Conservation (phyloP, 345 rosid species). For the Mangifera indica region DNA sequence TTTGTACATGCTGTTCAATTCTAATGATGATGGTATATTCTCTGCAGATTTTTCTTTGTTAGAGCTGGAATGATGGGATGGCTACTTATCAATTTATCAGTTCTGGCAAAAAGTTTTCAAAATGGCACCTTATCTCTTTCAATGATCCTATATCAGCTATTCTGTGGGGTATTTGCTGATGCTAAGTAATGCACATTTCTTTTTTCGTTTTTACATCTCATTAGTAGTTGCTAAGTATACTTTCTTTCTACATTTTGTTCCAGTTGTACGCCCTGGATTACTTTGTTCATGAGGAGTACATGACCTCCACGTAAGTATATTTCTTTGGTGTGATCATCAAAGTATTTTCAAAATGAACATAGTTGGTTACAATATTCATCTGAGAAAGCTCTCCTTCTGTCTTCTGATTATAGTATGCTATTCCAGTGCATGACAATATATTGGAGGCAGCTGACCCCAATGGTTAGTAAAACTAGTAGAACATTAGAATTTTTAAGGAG, state of each 20-base stretch:
- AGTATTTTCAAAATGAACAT: neutral
- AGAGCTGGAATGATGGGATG: slow-evolving; percentile 99
- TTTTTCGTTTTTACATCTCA: neutral
- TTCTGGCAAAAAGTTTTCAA: slow-evolving; percentile 67
- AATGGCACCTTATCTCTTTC: slow-evolving; percentile 53
- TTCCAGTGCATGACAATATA: neutral
- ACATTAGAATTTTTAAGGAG: too few species aligned
- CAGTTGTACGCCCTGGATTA: slow-evolving; percentile 83
- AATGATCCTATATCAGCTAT: slow-evolving; percentile 82
- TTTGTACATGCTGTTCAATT: slow-evolving; percentile 4
- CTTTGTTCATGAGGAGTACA: slow-evolving; percentile 80
- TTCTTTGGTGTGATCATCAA: slow-evolving; percentile 11
- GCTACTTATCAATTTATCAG: slow-evolving; percentile 84
- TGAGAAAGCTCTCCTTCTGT: slow-evolving; percentile 1
- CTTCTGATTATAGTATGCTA: neutral
- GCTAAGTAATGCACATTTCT: slow-evolving; percentile 7
- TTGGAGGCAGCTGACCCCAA: too few species aligned
- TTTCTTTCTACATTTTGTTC: slow-evolving; percentile 19
- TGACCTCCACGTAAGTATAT: slow-evolving; percentile 87
- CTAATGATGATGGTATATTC: slow-evolving; percentile 21
- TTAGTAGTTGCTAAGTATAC: slow-evolving; percentile 15
- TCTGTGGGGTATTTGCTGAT: slow-evolving; percentile 56
- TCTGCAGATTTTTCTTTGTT: slow-evolving; percentile 80
- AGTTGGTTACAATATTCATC: neutral
- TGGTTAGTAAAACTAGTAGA: too few species aligned